phyloP scores from a whole-genome alignment of 2,329 filamentous ascomycete genomes.

The Alternaria incomplexa region DNA sequence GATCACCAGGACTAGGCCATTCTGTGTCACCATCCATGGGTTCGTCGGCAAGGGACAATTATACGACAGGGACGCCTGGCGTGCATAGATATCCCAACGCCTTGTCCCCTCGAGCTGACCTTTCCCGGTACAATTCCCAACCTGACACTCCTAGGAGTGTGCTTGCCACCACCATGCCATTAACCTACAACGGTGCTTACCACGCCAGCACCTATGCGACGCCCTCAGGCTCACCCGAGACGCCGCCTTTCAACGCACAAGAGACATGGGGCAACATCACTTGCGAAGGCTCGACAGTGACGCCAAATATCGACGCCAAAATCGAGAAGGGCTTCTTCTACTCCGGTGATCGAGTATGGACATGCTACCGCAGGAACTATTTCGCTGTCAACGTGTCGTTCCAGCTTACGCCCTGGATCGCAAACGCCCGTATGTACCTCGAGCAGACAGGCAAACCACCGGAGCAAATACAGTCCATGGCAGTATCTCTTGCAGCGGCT shows the following conservation, averaged over 20 bases:
- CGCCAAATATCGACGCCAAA: conserved; percentile 75
- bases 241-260: conserved; percentile 55
- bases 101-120: conserved; percentile 46
- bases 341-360: conserved; percentile 79
- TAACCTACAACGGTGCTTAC: conserved; percentile 30
- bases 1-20: conserved; percentile 51
- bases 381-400: conserved; percentile 86
- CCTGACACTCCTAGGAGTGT: conserved; percentile 48
- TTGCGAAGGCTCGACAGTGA: conserved; percentile 66
- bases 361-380: conserved; percentile 90
- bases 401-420: conserved; percentile 68
- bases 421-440: conserved; percentile 63
- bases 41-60: conserved; percentile 52
- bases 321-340: conserved; percentile 92
- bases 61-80: conserved; percentile 50
- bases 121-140: conserved; percentile 42
- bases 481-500: conserved; percentile 83
- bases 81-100: conserved; percentile 42
- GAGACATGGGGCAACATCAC: conserved; percentile 66
- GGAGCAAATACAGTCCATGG: conserved; percentile 73
- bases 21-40: conserved; percentile 51
- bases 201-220: conserved; percentile 22
- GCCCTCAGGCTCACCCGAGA: conserved; percentile 31
- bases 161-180: conserved; percentile 39
- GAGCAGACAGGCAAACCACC: conserved; percentile 53